Base-by-base conservation (phyloP, 805 yeast genomes). In the Scheffersomyces amazonensis region DNA sequence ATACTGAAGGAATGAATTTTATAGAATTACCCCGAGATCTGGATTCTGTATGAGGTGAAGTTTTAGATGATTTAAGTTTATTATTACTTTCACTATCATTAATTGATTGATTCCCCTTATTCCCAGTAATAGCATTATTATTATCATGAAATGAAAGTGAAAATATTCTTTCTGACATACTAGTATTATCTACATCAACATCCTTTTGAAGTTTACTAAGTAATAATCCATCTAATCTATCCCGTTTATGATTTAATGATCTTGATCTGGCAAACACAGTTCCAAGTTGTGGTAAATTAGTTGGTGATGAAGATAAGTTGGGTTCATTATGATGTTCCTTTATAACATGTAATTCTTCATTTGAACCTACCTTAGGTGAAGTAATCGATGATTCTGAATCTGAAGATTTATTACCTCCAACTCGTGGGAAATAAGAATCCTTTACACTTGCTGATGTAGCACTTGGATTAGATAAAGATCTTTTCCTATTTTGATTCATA, bases 1-100 rank as follows among this genome's bases (percentile, higher is more conserved):
- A 40, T 9, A 48, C 49, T 2, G 64, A 52, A 4, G 67, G 63
- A 16, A 58, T 52, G 39, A 60, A 62, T 44, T 60, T 62, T 40
- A 63, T 41, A 3, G 67, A 58, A 40, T 54, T 20, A 30, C 17
- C 22, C n/a, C 18, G 19, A 4, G 27, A 20, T 15, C 41, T 38
- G 16, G 30, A 18, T 13, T 30, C 34, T 12, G 18, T 33, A 15
- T 16, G 17, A n/a, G 34, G 17, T 8, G 25, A 16, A 9, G 18
- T 21, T 16, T n/a, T 8, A 12, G 21, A n/a, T 16, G 25, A 27
- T 30, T 21, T 25, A 17, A 18, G 5, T 7, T n/a, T 18, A 17
- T 28, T 31, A 25, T 16, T 40, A 16, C 20, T 23, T 2, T 25
- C 24, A 17, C 16, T 23, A 19, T 36, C 25, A 30, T 35, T 31